Evolutionary conservation across 1,284 basidiomycete species (phyloP).

Genomic region (Ustilago cynodontis): DNA sequence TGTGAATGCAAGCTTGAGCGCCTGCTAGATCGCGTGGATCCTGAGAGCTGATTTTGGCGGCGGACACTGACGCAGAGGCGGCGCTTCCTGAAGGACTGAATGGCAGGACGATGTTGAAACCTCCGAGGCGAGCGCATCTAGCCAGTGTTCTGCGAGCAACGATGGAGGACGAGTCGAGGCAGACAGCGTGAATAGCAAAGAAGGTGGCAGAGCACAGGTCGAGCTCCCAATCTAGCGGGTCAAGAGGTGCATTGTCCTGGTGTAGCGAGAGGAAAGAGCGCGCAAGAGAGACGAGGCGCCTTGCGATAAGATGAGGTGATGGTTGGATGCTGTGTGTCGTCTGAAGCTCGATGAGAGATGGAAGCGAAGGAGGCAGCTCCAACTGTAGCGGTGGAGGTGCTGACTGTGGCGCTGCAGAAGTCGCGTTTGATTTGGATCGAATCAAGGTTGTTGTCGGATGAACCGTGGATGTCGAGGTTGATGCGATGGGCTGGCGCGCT

Average conservation of each 20-base stretch:
- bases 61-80: slow-evolving; percentile 30
- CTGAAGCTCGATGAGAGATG: slow-evolving; percentile 31
- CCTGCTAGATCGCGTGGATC: slow-evolving; percentile 48
- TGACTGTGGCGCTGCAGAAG: slow-evolving; percentile 6
- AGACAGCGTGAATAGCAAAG: slow-evolving; percentile 57
- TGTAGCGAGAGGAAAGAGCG: slow-evolving; percentile 35
- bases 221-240: slow-evolving; percentile 38
- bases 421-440: slow-evolving; percentile 11
- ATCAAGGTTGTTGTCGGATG: slow-evolving; percentile 21
- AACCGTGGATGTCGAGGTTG: slow-evolving; percentile 25
- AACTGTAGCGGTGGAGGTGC: slow-evolving; percentile 14
- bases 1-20: slow-evolving; percentile 60
- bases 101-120: slow-evolving; percentile 58
- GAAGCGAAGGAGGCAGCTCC: slow-evolving; percentile 37
- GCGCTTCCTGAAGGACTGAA: slow-evolving; percentile 58
- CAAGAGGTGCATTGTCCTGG: slow-evolving; percentile 1
- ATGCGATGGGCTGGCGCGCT: slow-evolving; percentile 31
- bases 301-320: slow-evolving; percentile 27
- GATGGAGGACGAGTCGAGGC: slow-evolving; percentile 48
- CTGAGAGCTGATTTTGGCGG: slow-evolving; percentile 36
- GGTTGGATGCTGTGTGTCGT: slow-evolving; percentile 15
- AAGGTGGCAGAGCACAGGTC: slow-evolving; percentile 61
- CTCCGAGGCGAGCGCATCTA: slow-evolving; percentile 58
- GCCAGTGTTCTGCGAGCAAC: slow-evolving; percentile 53
- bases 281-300: slow-evolving; percentile 37